Percentiles rank a stretch among this genome's conserved stretches.
phyloP scores from a whole-genome alignment of 2,329 filamentous ascomycete genomes.

The Diaporthe sp. region DNA sequence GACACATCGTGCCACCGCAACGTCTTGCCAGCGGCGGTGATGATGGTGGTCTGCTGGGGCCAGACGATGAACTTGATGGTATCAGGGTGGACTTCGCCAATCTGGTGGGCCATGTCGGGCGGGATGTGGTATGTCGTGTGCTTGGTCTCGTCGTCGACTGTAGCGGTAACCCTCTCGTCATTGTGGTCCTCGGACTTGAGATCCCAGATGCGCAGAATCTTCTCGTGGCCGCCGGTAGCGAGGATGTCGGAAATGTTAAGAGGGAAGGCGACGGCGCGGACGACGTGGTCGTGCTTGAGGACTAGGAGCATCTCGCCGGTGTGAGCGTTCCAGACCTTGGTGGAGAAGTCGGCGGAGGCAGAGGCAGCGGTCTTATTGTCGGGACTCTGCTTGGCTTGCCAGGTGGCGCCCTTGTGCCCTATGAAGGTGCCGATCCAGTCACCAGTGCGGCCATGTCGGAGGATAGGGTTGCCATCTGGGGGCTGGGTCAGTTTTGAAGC shows the following conservation, averaged over 20 bases:
- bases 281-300: conserved; percentile 93
- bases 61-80: conserved; percentile 98
- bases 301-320: conserved; percentile 90
- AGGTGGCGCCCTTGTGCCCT: conserved; percentile 97
- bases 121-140: conserved; percentile 59
- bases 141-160: conserved; percentile 44
- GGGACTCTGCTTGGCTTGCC: conserved; percentile 91
- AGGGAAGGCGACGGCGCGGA: conserved; percentile 91
- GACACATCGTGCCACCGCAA: conserved; percentile 95
- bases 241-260: conserved; percentile 84
- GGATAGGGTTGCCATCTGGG: conserved; percentile 96
- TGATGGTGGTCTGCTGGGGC: conserved; percentile 87
- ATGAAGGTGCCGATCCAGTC: conserved; percentile 99
- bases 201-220: conserved; percentile 95
- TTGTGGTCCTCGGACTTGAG: conserved; percentile 67
- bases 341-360: conserved; percentile 94
- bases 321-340: conserved; percentile 97
- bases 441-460: conserved; percentile 93
- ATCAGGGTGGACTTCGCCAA: conserved; percentile 85
- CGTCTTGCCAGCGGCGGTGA: conserved; percentile 92
- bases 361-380: conserved; percentile 92
- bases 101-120: conserved; percentile 80
- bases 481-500: neutral
- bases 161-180: conserved; percentile 48
- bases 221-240: conserved; percentile 94